These are phyloP conservation scores for Porcisia hertigi DNA, from an alignment of 208 protist genomes.

Conservation along the genomic window DNA sequence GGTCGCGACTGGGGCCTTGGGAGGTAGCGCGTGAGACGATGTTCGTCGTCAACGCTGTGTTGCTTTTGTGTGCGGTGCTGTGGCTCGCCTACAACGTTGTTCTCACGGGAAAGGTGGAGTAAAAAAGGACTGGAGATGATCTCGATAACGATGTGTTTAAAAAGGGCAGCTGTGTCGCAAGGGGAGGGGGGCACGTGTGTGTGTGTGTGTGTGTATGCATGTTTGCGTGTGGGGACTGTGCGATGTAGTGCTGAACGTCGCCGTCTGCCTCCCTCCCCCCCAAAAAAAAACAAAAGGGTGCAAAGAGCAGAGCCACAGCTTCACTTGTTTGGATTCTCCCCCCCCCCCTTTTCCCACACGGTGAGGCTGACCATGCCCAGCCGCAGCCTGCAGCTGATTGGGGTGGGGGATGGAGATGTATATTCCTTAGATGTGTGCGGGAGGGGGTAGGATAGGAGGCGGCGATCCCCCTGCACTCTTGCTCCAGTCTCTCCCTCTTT, in stretches of 20 bases:
- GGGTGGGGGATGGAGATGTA: not conserved
- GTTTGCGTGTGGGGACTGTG: not conserved
- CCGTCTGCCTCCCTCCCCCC: not conserved
- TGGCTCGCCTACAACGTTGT: slow-evolving; percentile 37
- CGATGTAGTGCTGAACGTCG: not conserved
- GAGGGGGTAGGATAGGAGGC: not conserved
- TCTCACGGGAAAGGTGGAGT: slow-evolving; percentile 25
- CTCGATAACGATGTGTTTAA: too few species aligned
- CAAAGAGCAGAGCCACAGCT: not conserved
- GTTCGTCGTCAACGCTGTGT: slow-evolving; percentile 37
- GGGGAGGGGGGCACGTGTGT: not conserved
- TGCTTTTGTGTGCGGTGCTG: slow-evolving; percentile 31
- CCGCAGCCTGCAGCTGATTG: not conserved
- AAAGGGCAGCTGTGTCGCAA: not conserved
- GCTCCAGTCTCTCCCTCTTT: not conserved
- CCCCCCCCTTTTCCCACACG: not conserved
- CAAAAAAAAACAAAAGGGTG: too few species aligned
- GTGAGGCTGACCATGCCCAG: not conserved
- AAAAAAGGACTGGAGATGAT: not conserved
- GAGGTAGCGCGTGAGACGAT: slow-evolving; percentile 27
- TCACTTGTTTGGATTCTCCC: not conserved
- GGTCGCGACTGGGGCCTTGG: slow-evolving; percentile 18
- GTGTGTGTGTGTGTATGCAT: not conserved
- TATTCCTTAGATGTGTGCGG: not conserved
- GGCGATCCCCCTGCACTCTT: not conserved